Base-by-base conservation (phyloP, 2,329 filamentous ascomycete species). In the Colletotrichum orchidophilum region DNA sequence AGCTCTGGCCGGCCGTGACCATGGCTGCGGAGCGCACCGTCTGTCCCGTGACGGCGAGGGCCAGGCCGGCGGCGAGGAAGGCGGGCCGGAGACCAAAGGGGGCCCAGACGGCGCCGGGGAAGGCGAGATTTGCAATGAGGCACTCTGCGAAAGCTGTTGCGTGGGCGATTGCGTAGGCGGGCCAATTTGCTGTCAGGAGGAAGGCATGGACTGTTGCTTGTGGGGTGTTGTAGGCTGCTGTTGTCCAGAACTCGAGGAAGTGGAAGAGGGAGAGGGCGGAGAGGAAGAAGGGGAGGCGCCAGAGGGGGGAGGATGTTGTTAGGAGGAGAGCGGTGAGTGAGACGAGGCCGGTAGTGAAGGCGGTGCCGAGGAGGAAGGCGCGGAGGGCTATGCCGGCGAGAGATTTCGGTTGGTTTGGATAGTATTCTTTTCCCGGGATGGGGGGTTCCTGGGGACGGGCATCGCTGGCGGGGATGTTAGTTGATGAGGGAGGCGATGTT, bases 231-330 rank as follows among this genome's bases (percentile, higher is more conserved):
- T 93, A 94, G 66, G 87, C 85, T 9, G 96, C 95, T 0, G 96
- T 98, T 35, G 92, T 94, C 87, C 91, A 97, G 86, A 95, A 99
- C 83, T 99, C 96, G 81, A 98, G 91, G 83, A 97, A 98, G 85
- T 99, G 96, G 83, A 98, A 98, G 33, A 92, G 76, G 29, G 92
- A 88, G 58, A 98, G 91, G 15, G 90, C 85, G 62, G 84, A 83
- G 58, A 92, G 77, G 83, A 96, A 96, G 79, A 92, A 90, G 33
- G 90, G 88, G 8, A 88, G 79, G 67, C 90, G 88, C 90, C 90
- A 92, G 66, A 88, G 81, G 26, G 87, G 85, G 39, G 82, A 85
- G 15, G 80, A 72, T 5, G 83, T 83, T 67, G 79, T 75, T 13
- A 85, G 75, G 64, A 83, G 76, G 55, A 76, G 64, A 12, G 76